Base-by-base conservation (phyloP, 345 rosid species). In the Geranium rotundifolium region DNA sequence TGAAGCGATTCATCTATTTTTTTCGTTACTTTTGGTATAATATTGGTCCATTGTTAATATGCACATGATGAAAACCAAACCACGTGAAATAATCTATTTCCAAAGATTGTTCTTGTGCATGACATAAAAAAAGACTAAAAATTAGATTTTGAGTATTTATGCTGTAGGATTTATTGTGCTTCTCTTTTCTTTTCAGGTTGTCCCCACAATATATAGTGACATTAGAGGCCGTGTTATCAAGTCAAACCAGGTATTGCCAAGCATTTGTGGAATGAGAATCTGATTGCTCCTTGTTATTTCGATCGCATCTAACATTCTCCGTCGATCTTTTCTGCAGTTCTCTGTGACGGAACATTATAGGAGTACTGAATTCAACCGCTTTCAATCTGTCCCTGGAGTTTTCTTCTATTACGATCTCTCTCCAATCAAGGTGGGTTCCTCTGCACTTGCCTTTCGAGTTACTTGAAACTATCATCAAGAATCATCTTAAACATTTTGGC, bases 391-490 rank as follows among this genome's bases (percentile, higher is more conserved):
- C 30, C 83, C 92, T 19, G 98, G 95, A 63, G 91, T 91, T 63
- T 89, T 87, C 85, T 85, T 91, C 88, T 79, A 84, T 75, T 89
- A 89, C 69, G 98, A 89, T 65, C 85, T 91, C 29, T 89, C 92
- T 56, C 98, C 98, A 17, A 89, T 91, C 49, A 91, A 91, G 96
- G 98, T 87, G 65, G 23, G 59, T 57, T 65, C 27, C 59, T 39
- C 34, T 19, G 37, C 71, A 39, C 58, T 19, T 59, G 15, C 57
- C 29, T 37, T 7, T 23, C 41, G 41, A 27, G 7, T 23, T 23
- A 23, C 27, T 23, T 23, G 27, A 23, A 23, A 23, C 27, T 23
- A 23, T 2, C 27, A 23, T 23, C 27, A 23, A 23, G 27, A 23
- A 23, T 23, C 27, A 23, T 23, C 27, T 23, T 23, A 23, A 23